Evolutionary conservation across 106 monocot genomes (phyloP).

Genomic region (Vanilla planifolia): DNA sequence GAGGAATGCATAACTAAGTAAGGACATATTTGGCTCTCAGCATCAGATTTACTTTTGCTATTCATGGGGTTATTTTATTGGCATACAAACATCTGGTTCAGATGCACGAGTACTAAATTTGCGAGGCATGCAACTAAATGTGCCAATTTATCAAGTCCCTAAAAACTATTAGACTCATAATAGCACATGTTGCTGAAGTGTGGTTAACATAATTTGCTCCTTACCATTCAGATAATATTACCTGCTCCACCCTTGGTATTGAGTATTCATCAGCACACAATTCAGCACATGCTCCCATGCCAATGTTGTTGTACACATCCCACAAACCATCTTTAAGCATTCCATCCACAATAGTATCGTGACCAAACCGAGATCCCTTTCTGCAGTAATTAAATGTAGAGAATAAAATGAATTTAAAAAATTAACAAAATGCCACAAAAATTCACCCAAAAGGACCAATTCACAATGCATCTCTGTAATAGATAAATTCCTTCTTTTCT

Average conservation of each 20-base stretch:
- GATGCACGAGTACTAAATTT: background rate
- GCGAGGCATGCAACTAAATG: background rate
- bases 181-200: background rate
- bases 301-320: slow-evolving; percentile 92
- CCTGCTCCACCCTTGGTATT: slow-evolving; percentile 89
- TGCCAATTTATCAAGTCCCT: background rate
- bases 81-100: background rate
- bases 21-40: no score
- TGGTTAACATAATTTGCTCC: background rate
- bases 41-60: no score
- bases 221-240: slow-evolving; percentile 12
- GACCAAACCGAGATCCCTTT: slow-evolving; percentile 94
- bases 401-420: background rate
- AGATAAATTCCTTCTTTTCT: no score
- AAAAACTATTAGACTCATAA: no score
- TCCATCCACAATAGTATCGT: slow-evolving; percentile 87
- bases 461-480: no score
- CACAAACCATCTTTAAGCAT: slow-evolving; percentile 99
- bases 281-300: slow-evolving; percentile 94
- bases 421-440: no score
- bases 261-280: slow-evolving; percentile 84
- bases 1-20: background rate
- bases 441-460: no score
- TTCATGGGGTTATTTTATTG: background rate
- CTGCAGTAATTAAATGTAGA: slow-evolving; percentile 43